Evolutionary conservation across 305 asterid genomes (phyloP), one percentile per base, ranked within the genome.

Genomic region (Lippia alba): DNA sequence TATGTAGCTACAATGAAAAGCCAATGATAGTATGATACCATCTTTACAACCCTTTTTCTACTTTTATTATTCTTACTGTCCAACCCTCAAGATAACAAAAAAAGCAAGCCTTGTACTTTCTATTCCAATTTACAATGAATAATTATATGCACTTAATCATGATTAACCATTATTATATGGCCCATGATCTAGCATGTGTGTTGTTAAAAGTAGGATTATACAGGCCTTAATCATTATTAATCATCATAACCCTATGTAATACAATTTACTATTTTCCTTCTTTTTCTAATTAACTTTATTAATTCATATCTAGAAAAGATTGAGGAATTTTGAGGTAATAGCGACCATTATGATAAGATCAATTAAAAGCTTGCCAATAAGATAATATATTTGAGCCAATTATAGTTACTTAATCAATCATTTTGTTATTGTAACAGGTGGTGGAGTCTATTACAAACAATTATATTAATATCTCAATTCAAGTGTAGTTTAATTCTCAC

Each of bases 131-230:
- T 62, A 54, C 33, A 6, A 56, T 34, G 49, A 69, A 10, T 41
- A 30, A 36, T 36, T 16, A 56, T 58, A 33, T n/a, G 40, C 44
- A 49, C 17, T 49, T 64, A 69, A 76, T 70, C 11, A 70, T 70
- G 69, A 70, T 41, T 33, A 48, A 65, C 39, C 58, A 76, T 76
- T 58, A 70, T 70, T 59, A 56, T 40, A 50, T 70, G 76, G 76
- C 51, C 80, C 80, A 64, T 65, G 61, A 41, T 39, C 60, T 64
- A 58, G 80, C 73, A 70, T 70, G 80, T 64, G 73, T 44, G 14
- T 41, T 57, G 45, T 39, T 70, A 69, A 70, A 36, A 76, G 71
- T 14, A 36, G 64, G 36, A 12, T 64, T 57, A 12, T 40, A 56
- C 58, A 69, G 46, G 11, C 34, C 46, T 57, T 69, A 63, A 49